Base-by-base conservation (phyloP, 177 flowering plant species). In the Vitis hybrid region DNA sequence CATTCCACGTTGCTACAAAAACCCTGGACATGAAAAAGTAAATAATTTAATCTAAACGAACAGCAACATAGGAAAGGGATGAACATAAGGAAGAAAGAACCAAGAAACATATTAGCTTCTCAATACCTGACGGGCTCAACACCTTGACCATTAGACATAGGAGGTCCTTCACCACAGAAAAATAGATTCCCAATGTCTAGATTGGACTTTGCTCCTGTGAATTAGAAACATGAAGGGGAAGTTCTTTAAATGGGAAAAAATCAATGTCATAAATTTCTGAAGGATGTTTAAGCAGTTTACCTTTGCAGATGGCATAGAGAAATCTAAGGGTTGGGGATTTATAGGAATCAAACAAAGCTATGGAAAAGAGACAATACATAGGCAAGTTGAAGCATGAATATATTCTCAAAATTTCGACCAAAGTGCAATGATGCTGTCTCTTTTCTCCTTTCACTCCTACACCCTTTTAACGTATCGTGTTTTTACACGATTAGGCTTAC, bases 1-100 rank as follows among this genome's bases (percentile, higher is more conserved):
- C 97, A 79, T 91, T 91, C 97, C 94, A 91, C 39, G 97, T 91
- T 48, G 90, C 92, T 21, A 86, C 89, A 72, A 87, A 89, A 49
- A 85, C 82, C 65, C 97, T 91, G 55, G 10, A 72, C 12, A 62
- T 49, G 54, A 61, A 58, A 54, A 54, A 21, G 4, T 48, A 3
- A 64, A 14, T 72, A 15, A 15, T 11, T 45, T 23, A 58, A 57
- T 11, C 4, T 34, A 52, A 17, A 51, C 14, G 9, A 62, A 56
- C n/a, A 58, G 52, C 5, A 23, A n/a, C 56, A 8, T 15, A 34
- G 10, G 18, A 59, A 48, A 61, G 62, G 45, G 56, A 48, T 39
- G 9, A 39, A 39, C 45, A 39, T 21, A 8, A 5, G 23, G 30
- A 49, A 56, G 4, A 26, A 54, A 65, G 23, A 17, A 70, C 13